These are phyloP conservation scores for Malassezia dermatis DNA, from an alignment of 1,284 basidiomycete species.

Conservation along the genomic window DNA sequence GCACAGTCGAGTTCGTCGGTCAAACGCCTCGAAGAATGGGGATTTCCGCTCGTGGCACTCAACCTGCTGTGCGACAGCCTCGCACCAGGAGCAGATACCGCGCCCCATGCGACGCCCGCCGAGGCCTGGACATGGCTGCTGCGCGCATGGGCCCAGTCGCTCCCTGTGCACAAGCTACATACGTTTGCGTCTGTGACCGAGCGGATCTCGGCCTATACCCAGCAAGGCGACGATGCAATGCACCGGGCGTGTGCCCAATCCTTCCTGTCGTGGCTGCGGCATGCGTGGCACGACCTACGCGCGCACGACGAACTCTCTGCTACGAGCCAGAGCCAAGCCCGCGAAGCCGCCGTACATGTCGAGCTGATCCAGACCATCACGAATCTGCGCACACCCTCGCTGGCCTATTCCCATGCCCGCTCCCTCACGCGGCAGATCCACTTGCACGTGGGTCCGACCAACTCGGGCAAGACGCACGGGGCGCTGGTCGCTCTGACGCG, in stretches of 20 bases:
- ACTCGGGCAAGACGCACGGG: conserved; percentile 91
- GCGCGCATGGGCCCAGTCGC: neutral
- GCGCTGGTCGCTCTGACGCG: conserved; percentile 77
- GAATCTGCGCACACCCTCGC: conserved; percentile 38
- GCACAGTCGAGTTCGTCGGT: neutral
- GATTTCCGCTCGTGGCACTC: neutral
- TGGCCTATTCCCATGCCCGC: conserved; percentile 49
- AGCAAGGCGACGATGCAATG: conserved; percentile 6
- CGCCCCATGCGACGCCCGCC: neutral
- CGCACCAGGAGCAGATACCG: neutral
- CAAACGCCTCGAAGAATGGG: neutral
- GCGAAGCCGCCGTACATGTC: conserved; percentile 18
- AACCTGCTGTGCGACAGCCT: neutral
- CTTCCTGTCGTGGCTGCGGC: conserved; percentile 11
- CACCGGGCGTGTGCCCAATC: conserved; percentile 8
- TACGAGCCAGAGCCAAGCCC: neutral
- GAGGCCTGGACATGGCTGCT: neutral
- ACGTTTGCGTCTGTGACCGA: neutral
- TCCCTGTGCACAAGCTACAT: neutral
- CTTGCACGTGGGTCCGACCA: conserved; percentile 94
- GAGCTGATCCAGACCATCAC: conserved; percentile 19
- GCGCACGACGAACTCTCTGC: neutral
- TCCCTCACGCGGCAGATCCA: conserved; percentile 64
- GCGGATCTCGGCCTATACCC: neutral
- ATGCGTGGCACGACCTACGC: neutral